These are phyloP conservation scores for Bidens hawaiensis DNA, from an alignment of 140 eudicot genomes.

Conservation along the genomic window DNA sequence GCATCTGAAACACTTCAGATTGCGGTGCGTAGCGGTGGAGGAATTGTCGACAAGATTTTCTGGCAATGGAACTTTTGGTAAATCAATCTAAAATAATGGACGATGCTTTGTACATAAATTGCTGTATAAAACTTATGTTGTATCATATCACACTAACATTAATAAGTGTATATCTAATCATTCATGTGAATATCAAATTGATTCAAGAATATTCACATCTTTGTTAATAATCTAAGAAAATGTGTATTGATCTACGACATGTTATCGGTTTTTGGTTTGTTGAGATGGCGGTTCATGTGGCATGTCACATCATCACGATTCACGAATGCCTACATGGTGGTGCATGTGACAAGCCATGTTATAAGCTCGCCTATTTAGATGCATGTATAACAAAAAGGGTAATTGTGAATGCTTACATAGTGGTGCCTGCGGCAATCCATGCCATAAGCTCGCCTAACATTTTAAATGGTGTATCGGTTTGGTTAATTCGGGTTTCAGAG, in stretches of 20 bases:
- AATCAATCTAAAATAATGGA: conserved; percentile 6
- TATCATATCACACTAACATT: conserved; percentile 24
- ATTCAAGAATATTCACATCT: background rate
- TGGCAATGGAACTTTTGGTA: conserved; percentile 97
- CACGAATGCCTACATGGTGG: background rate
- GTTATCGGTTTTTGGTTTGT: background rate
- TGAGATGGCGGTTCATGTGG: background rate
- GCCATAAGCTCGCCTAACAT: background rate
- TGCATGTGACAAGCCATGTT: background rate
- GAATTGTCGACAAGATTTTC: conserved; percentile 87
- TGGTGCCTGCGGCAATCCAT: background rate
- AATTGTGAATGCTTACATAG: background rate
- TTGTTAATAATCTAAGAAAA: background rate
- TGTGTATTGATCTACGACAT: background rate
- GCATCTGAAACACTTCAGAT: conserved; percentile 87
- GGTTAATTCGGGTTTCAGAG: too few species aligned
- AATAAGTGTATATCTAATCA: conserved; percentile 22
- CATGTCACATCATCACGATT: background rate
- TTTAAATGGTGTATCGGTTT: too few species aligned
- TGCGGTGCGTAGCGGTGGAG: conserved; percentile 94
- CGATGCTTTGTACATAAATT: conserved; percentile 46
- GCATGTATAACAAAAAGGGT: too few species aligned
- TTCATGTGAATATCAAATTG: conserved; percentile 29
- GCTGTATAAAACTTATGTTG: conserved; percentile 25
- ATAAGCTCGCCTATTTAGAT: too few species aligned